Evolutionary conservation across 2,329 filamentous ascomycete species (phyloP).

Genomic region (Monilinia polystroma): DNA sequence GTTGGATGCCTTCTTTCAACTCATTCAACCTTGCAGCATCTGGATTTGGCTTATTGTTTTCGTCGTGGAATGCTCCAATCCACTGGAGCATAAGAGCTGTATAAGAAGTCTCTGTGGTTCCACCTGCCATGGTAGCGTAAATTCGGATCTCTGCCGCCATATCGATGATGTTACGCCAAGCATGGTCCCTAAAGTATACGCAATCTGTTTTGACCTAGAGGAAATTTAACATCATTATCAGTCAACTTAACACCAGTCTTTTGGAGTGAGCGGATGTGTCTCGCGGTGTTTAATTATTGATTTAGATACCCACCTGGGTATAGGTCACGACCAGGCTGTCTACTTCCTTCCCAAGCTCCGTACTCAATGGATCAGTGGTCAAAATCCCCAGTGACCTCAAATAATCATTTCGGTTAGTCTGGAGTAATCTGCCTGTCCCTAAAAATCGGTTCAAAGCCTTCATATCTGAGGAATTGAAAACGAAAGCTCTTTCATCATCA

Average conservation of each 20-base stretch:
- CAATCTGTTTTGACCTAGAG: neutral
- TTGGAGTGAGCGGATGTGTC: neutral
- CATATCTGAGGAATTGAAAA: slow-evolving; percentile 6
- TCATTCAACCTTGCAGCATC: neutral
- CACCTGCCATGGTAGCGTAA: slow-evolving; percentile 9
- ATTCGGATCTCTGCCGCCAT: slow-evolving; percentile 13
- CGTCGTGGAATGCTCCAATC: slow-evolving; percentile 2
- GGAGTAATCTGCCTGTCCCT: slow-evolving; percentile 1
- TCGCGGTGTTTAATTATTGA: neutral
- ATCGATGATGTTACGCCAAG: slow-evolving; percentile 1
- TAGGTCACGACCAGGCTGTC: neutral
- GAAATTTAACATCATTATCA: neutral
- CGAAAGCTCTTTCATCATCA: slow-evolving; percentile 11
- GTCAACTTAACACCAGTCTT: neutral
- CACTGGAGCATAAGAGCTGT: slow-evolving; percentile 10
- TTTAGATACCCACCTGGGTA: neutral
- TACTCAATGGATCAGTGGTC: neutral
- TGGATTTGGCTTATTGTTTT: neutral
- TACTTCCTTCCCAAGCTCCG: neutral
- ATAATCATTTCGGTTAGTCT: slow-evolving; percentile 4
- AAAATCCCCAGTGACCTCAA: slow-evolving; percentile 7
- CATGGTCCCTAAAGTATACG: slow-evolving; percentile 11
- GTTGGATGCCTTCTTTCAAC: slow-evolving; percentile 2
- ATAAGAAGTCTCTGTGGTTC: slow-evolving; percentile 7
- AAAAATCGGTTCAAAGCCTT: slow-evolving; percentile 4